phyloP scores from a whole-genome alignment of 2,329 filamentous ascomycete genomes.

The Ophiosphaerella narmari region DNA sequence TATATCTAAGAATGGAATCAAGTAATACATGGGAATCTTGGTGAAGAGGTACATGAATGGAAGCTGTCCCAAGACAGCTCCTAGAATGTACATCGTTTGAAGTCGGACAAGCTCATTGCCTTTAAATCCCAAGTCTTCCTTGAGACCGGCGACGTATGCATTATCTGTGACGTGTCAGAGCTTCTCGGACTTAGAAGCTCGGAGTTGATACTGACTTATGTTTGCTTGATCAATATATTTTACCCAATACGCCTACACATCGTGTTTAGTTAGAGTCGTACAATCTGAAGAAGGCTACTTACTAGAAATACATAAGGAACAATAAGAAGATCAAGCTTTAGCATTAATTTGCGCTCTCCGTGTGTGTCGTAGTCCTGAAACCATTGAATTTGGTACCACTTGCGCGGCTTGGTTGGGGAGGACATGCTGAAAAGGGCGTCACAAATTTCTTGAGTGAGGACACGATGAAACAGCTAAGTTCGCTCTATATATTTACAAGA shows the following conservation, averaged over 20 bases:
- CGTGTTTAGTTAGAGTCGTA: background rate
- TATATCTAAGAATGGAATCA: conserved; percentile 58
- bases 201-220: conserved; percentile 49
- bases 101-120: conserved; percentile 62
- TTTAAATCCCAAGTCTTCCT: conserved; percentile 57
- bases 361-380: conserved; percentile 50
- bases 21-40: conserved; percentile 52
- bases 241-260: conserved; percentile 8
- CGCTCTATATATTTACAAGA: background rate
- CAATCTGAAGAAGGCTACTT: conserved; percentile 55
- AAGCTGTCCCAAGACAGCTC: conserved; percentile 57
- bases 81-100: conserved; percentile 59
- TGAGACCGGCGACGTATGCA: conserved; percentile 60
- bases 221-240: conserved; percentile 60
- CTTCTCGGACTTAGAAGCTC: background rate
- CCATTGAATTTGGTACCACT: conserved; percentile 36
- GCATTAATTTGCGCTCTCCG: conserved; percentile 57
- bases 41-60: conserved; percentile 59
- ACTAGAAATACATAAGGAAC: conserved; percentile 61
- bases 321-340: conserved; percentile 61
- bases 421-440: conserved; percentile 8
- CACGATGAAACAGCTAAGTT: background rate
- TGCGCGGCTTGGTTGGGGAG: conserved; percentile 12
- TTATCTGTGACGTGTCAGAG: conserved; percentile 49
- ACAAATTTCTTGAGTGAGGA: background rate